Conservation (phyloP, 164 flowering plant genomes). For the grape (Vitis vinifera) region DNA sequence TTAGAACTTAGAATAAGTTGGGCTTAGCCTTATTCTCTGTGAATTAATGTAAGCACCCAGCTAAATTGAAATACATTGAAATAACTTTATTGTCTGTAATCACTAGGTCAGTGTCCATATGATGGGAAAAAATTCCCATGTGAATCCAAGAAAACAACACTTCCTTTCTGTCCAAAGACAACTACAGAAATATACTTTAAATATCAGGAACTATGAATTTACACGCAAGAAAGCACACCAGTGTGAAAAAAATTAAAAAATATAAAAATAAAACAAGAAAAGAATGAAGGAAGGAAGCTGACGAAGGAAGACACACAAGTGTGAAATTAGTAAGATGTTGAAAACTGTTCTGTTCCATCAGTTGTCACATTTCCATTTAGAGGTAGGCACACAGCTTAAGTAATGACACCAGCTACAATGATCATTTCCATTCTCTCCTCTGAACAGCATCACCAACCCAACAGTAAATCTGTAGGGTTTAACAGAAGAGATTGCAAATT, state of each 20-base stretch:
- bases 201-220: neutral
- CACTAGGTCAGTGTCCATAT: neutral
- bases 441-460: slow-evolving; percentile 55
- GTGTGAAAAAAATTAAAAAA: neutral
- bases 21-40: no score
- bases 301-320: neutral
- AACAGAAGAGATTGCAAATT: neutral
- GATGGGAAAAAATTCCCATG: slow-evolving; percentile 1
- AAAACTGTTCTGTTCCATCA: slow-evolving; percentile 4
- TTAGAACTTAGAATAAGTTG: no score
- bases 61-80: no score
- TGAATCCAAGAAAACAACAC: neutral
- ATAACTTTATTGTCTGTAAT: no score
- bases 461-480: slow-evolving; percentile 34
- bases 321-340: no score
- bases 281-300: neutral
- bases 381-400: slow-evolving; percentile 58
- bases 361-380: slow-evolving; percentile 41
- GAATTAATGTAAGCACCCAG: no score
- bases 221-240: neutral
- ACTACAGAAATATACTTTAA: neutral
- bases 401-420: slow-evolving; percentile 72
- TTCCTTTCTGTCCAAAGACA: neutral
- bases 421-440: slow-evolving; percentile 48
- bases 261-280: neutral